Evolutionary conservation across 2,329 filamentous ascomycete genomes (phyloP), one percentile per base, ranked within the genome.

Genomic region (Diaporthe longicolla): DNA sequence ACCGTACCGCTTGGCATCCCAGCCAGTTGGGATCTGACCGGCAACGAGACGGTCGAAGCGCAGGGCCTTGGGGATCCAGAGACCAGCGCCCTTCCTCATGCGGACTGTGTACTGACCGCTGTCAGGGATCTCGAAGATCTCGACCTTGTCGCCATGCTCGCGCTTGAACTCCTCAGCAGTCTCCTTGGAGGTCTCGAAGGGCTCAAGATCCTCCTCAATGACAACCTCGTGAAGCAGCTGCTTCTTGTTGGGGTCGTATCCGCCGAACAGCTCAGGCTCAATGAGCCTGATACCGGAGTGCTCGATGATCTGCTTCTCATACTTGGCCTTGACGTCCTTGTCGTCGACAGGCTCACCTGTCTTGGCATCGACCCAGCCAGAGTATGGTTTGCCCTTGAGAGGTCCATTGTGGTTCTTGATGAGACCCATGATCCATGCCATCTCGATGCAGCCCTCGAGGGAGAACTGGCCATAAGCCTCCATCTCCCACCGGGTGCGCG

Each of bases 341-440:
- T 99, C 97, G 75, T 98, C 96, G 37, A 99, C 95, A 10, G 97
- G 97, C 74, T 98, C 96, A 57, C 94, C 94, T 71, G 94, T 93
- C 90, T 98, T 98, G 82, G 92, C 89, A 81, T 99, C 97, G 74
- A 99, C 94, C 95, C 94, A 99, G 79, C 97, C 97, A 78, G 96
- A 95, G 86, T 99, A 98, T 77, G 93, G 93, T 87, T 97, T 93
- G 82, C 97, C 97, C 88, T 99, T 99, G 83, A 99, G 91, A 43
- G 93, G 92, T 24, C 97, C 97, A 79, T 98, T 98, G 88, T 98
- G 94, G 84, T 99, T 97, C 89, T 96, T 98, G 87, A 99, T 98
- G 75, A 98, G 91, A 81, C 97, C 97, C 96, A 98, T 99, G 84
- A 99, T 95, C 97, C 97, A 99, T 43, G 97, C 95, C 97, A 99